Conservation (phyloP, 306 rosid genomes). For the Alnus rubra region DNA sequence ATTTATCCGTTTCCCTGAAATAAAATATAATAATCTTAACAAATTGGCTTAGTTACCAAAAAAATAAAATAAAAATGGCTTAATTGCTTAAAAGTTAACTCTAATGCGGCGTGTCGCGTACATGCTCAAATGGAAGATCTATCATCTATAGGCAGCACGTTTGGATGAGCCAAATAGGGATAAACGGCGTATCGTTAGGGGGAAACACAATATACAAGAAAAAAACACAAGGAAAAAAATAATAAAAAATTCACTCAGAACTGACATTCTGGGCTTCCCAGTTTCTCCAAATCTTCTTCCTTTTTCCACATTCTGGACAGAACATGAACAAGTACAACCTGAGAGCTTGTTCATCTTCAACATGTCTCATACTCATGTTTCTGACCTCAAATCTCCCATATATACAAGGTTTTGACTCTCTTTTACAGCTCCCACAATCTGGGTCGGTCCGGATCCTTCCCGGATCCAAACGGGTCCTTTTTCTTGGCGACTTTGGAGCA, state of each 20-base stretch:
- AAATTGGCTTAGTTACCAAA: too few relatives aligned
- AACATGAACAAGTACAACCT: slow-evolving; percentile 44
- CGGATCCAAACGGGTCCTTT: slow-evolving; percentile 52
- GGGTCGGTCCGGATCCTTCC: slow-evolving; percentile 31
- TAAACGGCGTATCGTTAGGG: too few relatives aligned
- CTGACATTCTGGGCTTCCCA: not conserved
- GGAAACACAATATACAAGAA: not conserved
- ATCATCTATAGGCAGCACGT: too few relatives aligned
- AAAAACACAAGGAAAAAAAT: not conserved
- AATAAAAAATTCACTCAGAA: too few relatives aligned
- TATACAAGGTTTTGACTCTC: slow-evolving; percentile 44
- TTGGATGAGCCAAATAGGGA: too few relatives aligned
- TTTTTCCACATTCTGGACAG: not conserved
- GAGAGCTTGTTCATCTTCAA: slow-evolving; percentile 27
- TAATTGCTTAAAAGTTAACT: too few relatives aligned
- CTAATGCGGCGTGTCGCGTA: too few relatives aligned
- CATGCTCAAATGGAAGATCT: too few relatives aligned
- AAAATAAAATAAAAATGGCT: too few relatives aligned
- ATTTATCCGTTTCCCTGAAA: too few relatives aligned
- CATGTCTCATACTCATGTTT: slow-evolving; percentile 24
- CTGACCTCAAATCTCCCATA: slow-evolving; percentile 24
- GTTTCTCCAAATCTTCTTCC: not conserved
- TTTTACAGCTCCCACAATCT: slow-evolving; percentile 45
- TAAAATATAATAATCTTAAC: too few relatives aligned
- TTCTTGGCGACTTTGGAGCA: slow-evolving; percentile 65